Conservation (phyloP, 805 yeast genomes). For the Starmerella sp. region DNA sequence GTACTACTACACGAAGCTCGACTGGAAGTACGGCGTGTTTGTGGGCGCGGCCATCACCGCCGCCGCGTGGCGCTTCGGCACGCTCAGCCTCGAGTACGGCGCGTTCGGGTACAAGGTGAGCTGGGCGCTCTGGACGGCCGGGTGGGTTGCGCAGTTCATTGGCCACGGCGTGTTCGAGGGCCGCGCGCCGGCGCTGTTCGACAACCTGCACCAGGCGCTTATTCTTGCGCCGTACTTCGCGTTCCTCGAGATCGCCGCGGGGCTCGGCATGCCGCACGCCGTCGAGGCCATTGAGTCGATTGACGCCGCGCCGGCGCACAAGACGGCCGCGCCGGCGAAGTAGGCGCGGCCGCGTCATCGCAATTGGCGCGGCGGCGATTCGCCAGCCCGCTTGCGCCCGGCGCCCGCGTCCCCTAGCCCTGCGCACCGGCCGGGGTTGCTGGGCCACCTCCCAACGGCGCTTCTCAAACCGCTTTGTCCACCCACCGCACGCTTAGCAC, state of each 20-base stretch:
- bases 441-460: neutral
- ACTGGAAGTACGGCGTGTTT: slow-evolving; percentile 39
- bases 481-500: no score
- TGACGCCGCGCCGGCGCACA: slow-evolving; percentile 1
- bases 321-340: no score
- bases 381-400: neutral
- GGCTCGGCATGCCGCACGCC: slow-evolving; percentile 41
- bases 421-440: neutral
- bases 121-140: slow-evolving; percentile 36
- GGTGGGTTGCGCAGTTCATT: slow-evolving; percentile 77
- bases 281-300: slow-evolving; percentile 8
- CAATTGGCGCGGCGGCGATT: neutral
- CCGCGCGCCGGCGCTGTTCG: slow-evolving; percentile 77
- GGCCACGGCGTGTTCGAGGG: slow-evolving; percentile 80
- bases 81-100: slow-evolving; percentile 25
- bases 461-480: no score
- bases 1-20: slow-evolving; percentile 48
- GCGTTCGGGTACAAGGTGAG: slow-evolving; percentile 24
- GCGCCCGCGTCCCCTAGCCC: neutral
- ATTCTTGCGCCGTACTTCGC: slow-evolving; percentile 89
- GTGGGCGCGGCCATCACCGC: slow-evolving; percentile 34
- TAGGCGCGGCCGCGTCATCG: no score
- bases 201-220: slow-evolving; percentile 71
- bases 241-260: slow-evolving; percentile 60
- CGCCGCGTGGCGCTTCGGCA: slow-evolving; percentile 24